phyloP scores from a whole-genome alignment of 108 stramenopile species.

The Discostella pseudostelligera region DNA sequence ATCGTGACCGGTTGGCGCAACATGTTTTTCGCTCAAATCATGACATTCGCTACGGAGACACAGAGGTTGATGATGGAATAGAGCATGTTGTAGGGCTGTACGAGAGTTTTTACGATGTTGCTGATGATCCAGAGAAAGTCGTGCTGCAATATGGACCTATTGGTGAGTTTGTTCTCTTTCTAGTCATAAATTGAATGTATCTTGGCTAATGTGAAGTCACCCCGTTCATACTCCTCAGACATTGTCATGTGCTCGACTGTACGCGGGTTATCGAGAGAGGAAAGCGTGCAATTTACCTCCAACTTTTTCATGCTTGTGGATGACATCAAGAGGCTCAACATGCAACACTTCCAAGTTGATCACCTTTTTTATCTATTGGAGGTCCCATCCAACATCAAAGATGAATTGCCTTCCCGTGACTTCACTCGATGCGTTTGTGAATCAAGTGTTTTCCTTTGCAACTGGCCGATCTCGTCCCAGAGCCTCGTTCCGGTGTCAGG shows the following conservation, averaged over 20 bases:
- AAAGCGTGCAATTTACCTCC: conserved; percentile 2
- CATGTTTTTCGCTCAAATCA: conserved; percentile 50
- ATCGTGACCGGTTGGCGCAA: conserved; percentile 50
- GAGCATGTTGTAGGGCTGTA: conserved; percentile 42
- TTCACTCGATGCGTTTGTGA: conserved; percentile 8
- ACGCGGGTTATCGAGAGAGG: conserved; percentile 8
- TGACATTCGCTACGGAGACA: conserved; percentile 30
- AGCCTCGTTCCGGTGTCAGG: background rate
- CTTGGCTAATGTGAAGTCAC: background rate
- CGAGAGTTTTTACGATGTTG: conserved; percentile 20
- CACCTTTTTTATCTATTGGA: conserved; percentile 24
- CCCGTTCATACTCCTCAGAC: conserved; percentile 5
- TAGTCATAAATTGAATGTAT: background rate
- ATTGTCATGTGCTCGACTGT: conserved; percentile 22
- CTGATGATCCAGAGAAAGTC: conserved; percentile 13
- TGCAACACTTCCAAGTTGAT: conserved; percentile 1
- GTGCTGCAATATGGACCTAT: conserved; percentile 20
- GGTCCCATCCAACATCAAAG: conserved; percentile 9
- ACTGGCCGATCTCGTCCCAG: conserved; percentile 7
- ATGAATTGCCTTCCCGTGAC: conserved; percentile 2
- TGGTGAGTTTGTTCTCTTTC: conserved; percentile 15
- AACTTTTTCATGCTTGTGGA: conserved; percentile 17
- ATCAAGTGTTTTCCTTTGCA: background rate
- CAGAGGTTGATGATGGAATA: conserved; percentile 28
- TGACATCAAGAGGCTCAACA: conserved; percentile 10